Evolutionary conservation across 2,329 filamentous ascomycete species (phyloP).

Genomic region (Byssothecium circinans): DNA sequence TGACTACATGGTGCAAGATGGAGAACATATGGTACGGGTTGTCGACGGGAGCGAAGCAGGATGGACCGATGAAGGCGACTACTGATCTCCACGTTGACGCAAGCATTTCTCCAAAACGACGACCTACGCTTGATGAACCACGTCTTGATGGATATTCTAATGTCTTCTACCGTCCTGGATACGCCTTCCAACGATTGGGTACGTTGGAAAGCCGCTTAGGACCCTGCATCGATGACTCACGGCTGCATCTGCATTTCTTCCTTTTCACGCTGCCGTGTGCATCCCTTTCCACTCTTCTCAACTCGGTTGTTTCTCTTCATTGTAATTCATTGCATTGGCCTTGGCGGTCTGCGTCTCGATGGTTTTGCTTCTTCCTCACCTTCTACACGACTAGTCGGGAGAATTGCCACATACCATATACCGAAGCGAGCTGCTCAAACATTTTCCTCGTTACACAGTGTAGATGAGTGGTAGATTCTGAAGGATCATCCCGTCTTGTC

Average conservation of each 20-base stretch:
- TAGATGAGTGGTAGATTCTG: neutral
- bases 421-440: constrained; percentile 12
- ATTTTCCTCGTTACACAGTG: constrained; percentile 2
- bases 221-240: constrained; percentile 5
- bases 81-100: constrained; percentile 20
- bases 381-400: constrained; percentile 14
- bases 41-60: constrained; percentile 55
- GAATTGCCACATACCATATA: constrained; percentile 31
- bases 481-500: constrained; percentile 7
- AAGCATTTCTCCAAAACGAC: constrained; percentile 10
- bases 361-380: neutral
- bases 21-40: constrained; percentile 48
- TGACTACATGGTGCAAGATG: constrained; percentile 44
- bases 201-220: constrained; percentile 6
- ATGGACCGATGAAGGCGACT: constrained; percentile 56
- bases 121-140: constrained; percentile 15
- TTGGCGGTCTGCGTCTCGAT: constrained; percentile 10
- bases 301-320: constrained; percentile 10
- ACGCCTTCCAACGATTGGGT: constrained; percentile 5
- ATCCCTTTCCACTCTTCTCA: constrained; percentile 3
- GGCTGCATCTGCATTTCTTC: neutral
- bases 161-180: constrained; percentile 3
- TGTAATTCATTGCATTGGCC: constrained; percentile 21
- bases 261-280: neutral
- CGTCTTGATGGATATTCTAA: constrained; percentile 14